Evolutionary conservation across 2,329 filamentous ascomycete genomes (phyloP).

Genomic region (Pestalotiopsis sp.): DNA sequence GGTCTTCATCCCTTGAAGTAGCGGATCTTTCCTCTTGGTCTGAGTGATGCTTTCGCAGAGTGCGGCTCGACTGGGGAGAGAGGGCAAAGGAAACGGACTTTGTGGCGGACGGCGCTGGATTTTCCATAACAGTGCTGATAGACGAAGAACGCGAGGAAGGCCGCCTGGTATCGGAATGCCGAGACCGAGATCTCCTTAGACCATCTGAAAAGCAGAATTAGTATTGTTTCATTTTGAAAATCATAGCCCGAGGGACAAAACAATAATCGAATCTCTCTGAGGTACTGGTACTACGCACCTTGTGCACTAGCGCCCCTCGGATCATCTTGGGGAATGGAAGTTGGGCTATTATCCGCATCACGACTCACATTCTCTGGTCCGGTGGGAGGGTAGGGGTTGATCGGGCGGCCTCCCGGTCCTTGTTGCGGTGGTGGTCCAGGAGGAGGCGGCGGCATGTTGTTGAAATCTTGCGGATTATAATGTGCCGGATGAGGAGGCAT

Average conservation of each 20-base stretch:
- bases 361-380: constrained; percentile 38
- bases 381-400: constrained; percentile 16
- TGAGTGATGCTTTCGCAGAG: constrained; percentile 27
- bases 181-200: constrained; percentile 19
- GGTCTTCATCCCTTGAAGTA: constrained; percentile 11
- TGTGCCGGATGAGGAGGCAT: constrained; percentile 20
- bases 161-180: background rate
- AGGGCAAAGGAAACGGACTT: constrained; percentile 31
- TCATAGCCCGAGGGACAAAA: background rate
- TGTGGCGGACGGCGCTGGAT: constrained; percentile 13
- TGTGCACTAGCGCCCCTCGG: constrained; percentile 30
- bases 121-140: constrained; percentile 8
- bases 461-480: constrained; percentile 32
- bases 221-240: background rate
- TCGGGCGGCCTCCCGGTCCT: constrained; percentile 16
- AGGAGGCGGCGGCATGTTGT: constrained; percentile 27
- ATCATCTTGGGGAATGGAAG: constrained; percentile 20
- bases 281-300: constrained; percentile 32
- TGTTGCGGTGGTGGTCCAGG: constrained; percentile 24
- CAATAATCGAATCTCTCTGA: background rate
- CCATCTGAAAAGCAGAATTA: constrained; percentile 20
- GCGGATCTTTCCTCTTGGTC: constrained; percentile 14
- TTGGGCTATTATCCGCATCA: constrained; percentile 24
- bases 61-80: constrained; percentile 32
- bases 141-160: constrained; percentile 15